phyloP scores from a whole-genome alignment of 2,329 filamentous ascomycete genomes.

The Moelleriella libera region DNA sequence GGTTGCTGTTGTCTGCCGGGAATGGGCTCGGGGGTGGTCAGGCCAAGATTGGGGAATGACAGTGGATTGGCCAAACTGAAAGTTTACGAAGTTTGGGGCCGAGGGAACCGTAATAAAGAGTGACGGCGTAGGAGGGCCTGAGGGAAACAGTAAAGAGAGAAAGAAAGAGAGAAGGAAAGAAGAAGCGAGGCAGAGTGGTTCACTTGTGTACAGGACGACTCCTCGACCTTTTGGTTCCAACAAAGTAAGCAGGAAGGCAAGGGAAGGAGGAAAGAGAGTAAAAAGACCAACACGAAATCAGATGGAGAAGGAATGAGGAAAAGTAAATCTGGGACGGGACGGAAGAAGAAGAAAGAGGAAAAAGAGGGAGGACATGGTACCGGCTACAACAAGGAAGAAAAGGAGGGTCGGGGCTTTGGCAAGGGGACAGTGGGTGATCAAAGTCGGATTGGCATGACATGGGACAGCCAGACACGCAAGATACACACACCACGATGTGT shows the following conservation, averaged over 20 bases:
- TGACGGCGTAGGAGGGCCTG: background rate
- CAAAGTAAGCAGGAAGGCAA: slow-evolving; percentile 1
- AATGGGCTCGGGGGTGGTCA: background rate
- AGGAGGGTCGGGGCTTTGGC: slow-evolving; percentile 5
- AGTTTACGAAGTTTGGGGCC: background rate
- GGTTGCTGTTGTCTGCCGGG: too few relatives aligned
- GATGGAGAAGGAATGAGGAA: slow-evolving; percentile 4
- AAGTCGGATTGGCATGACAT: slow-evolving; percentile 3
- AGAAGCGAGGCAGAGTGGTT: background rate
- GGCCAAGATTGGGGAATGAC: background rate
- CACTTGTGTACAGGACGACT: too few relatives aligned
- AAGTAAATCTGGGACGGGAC: slow-evolving; percentile 4
- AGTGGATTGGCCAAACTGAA: background rate
- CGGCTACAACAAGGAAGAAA: slow-evolving; percentile 1
- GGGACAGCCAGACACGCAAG: background rate
- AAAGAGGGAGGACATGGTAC: slow-evolving; percentile 2
- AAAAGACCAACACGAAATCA: slow-evolving; percentile 5
- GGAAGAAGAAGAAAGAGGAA: slow-evolving; percentile 4
- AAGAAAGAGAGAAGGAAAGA: slow-evolving; percentile 1
- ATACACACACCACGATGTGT: slow-evolving; percentile 1
- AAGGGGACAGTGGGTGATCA: slow-evolving; percentile 4
- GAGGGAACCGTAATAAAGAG: background rate
- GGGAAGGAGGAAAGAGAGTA: slow-evolving; percentile 2
- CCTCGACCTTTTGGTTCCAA: background rate
- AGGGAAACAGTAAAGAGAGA: background rate